Base-by-base conservation (phyloP, 495 filamentous ascomycete genomes). In the Umbilicaria muhlenbergii region DNA sequence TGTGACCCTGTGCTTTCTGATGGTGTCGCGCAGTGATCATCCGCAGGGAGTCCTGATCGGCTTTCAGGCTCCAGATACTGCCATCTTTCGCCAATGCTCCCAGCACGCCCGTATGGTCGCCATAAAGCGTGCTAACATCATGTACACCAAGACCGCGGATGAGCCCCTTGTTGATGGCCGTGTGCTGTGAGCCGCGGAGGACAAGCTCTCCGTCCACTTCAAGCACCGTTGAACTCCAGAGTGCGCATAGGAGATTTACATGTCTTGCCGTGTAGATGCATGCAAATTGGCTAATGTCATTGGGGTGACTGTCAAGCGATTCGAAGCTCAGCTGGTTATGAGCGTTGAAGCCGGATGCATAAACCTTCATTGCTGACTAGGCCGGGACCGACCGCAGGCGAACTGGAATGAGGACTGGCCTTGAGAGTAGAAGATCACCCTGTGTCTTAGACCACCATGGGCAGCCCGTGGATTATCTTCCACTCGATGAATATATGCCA, bases 281-380 rank as follows among this genome's bases (percentile, higher is more conserved):
- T 12, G 14, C 11, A 17, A 49, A 41, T 10, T 1, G 5, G 12
- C n/a, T 8, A 11, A 53, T 39, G 3, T 42, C 39, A 11, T 44
- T 38, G 39, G 12, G n/a, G 14, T 33, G 32, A 6, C 3, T 12
- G 32, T 13, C 42, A 19, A 10, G 36, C 31, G 42, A 6, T 32
- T 44, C 28, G 41, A 37, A 16, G 17, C 32, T 16, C 16, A 55
- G 43, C 32, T 52, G 49, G 10, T 39, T 16, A 31, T 52, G 46
- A 11, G 50, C 19, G 38, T 55, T 55, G 46, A 55, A 55, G 39
- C 52, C 52, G 14, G 43, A 37, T 28, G 47, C 44, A 28, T 51
- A 46, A 4, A 53, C 14, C 33, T 44, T 41, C 45, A 51, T 51
- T 5, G 21, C 14, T 28, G 24, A 28, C 24, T 28, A 8, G 24